Evolutionary conservation across 2,329 filamentous ascomycete genomes (phyloP), one percentile per base, ranked within the genome.

Genomic region (Fusarium scirpi): DNA sequence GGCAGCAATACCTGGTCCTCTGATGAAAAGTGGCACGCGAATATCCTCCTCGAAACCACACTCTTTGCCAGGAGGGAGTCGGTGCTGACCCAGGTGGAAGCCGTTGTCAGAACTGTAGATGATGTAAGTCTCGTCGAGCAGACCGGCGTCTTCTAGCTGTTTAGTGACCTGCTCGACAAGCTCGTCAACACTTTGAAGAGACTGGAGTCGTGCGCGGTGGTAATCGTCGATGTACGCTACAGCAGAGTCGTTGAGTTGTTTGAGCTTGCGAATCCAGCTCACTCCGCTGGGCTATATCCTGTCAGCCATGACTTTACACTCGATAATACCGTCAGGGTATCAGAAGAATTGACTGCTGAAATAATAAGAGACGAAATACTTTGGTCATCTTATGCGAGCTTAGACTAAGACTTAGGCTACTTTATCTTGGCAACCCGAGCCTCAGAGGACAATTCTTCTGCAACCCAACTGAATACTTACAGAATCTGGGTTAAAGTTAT

Each of bases 401-500:
- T 29, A 29, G 27, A 29, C 11, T 12, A 29, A 29, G 11, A 29
- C 27, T 29, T 12, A 29, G 27, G 27, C 27, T 29, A 29, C 27
- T 29, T 12, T 29, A 11, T 29, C 12, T 29, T 6, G 27, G 27
- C 11, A 29, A 29, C 27, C 27, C 11, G 11, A 29, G 27, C 27
- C 27, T 29, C 4, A 29, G 27, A 29, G 27, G 27, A 29, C 27
- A 29, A 12, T 12, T 29, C 27, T 29, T 29, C 27, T 29, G 27
- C 11, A 29, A 11, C 11, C 11, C 27, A 29, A 12, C 11, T 11
- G 27, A 29, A 34, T 34, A 34, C 80, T 40, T 76, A 87, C 86
- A 66, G 82, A 79, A 5, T 87, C 83, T 0, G 91, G 90, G 70
- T 94, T 93, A 78, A 93, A 93, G 75, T 89, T 88, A 0, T 82